phyloP scores from a whole-genome alignment of 768 basidiomycete genomes.

The Termitomyces sp. region DNA sequence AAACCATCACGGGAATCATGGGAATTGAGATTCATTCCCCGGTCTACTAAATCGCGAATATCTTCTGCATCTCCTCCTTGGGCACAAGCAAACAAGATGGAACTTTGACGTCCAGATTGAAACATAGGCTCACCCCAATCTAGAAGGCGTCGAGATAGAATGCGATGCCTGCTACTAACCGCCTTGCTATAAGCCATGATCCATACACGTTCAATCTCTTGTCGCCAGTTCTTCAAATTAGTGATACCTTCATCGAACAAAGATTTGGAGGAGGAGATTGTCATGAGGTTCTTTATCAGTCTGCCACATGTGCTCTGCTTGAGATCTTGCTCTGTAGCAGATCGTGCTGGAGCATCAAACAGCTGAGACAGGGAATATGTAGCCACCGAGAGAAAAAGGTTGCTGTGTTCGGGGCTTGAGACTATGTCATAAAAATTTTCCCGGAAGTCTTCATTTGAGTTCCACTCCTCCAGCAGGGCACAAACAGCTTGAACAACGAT shows the following conservation, averaged over 20 bases:
- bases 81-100: background rate
- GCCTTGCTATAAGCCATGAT: background rate
- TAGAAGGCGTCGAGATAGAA: background rate
- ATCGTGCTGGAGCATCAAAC: background rate
- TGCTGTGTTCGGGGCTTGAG: background rate
- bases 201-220: background rate
- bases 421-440: background rate
- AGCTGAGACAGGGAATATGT: background rate
- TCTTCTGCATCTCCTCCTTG: background rate
- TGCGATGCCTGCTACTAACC: background rate
- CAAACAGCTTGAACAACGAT: background rate
- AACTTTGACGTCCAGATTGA: background rate
- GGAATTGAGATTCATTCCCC: background rate
- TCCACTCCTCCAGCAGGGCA: background rate
- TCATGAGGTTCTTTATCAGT: background rate
- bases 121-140: conserved; percentile 1
- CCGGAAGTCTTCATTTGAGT: background rate
- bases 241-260: background rate
- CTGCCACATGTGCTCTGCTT: background rate
- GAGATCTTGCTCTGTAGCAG: background rate
- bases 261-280: background rate
- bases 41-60: background rate
- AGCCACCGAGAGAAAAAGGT: background rate
- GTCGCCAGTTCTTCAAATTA: background rate
- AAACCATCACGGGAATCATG: background rate